These are phyloP conservation scores for Trichoderma koningiopsis DNA, from an alignment of 2,329 filamentous ascomycete species.

Conservation along the genomic window DNA sequence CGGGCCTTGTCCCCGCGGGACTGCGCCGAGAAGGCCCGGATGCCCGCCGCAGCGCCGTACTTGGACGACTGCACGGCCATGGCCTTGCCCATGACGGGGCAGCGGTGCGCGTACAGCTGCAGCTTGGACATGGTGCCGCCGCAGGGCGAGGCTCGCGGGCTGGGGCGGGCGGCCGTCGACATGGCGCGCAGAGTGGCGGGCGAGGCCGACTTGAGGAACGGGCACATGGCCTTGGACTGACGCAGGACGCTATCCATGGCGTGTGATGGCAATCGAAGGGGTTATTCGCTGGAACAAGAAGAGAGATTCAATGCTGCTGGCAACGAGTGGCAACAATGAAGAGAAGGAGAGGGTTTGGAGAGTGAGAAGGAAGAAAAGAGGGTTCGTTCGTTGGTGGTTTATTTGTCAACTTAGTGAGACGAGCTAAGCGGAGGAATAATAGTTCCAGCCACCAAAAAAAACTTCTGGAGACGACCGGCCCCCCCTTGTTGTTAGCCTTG, in stretches of 20 bases:
- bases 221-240: slow-evolving; percentile 95
- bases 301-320: slow-evolving; percentile 1
- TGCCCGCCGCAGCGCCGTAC: slow-evolving; percentile 51
- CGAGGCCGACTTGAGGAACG: slow-evolving; percentile 93
- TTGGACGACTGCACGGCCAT: slow-evolving; percentile 79
- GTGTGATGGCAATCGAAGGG: not conserved
- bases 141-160: slow-evolving; percentile 63
- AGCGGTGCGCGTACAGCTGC: slow-evolving; percentile 89
- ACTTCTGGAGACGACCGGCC: not conserved
- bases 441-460: slow-evolving; percentile 4
- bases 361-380: not conserved
- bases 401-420: slow-evolving; percentile 14
- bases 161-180: slow-evolving; percentile 70
- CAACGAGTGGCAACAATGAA: slow-evolving; percentile 6
- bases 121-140: slow-evolving; percentile 96
- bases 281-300: not conserved
- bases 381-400: not conserved
- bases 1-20: slow-evolving; percentile 62
- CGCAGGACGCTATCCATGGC: slow-evolving; percentile 91
- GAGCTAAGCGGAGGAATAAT: not conserved
- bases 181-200: slow-evolving; percentile 88
- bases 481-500: not conserved
- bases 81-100: slow-evolving; percentile 98
- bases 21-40: slow-evolving; percentile 55
- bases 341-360: not conserved